Evolutionary conservation across 495 filamentous ascomycete genomes (phyloP), one percentile per base, ranked within the genome.

Genomic region (Elasticomyces elasticus): DNA sequence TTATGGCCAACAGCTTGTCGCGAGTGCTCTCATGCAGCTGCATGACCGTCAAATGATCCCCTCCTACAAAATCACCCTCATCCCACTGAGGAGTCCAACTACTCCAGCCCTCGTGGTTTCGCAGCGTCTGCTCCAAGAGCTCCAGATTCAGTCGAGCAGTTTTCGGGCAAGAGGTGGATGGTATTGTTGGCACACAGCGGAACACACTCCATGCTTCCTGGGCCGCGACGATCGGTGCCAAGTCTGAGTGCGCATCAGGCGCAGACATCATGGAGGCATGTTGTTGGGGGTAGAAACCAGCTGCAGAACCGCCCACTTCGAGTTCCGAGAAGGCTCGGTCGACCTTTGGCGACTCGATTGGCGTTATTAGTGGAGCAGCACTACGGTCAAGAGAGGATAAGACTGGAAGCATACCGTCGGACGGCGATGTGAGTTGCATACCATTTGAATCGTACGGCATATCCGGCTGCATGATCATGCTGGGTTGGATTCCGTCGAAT

Each of bases 1-100:
- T 80, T 44, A 81, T 80, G 37, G 78, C 79, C 15, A 82, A 72
- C 49, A 83, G 73, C 66, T 76, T 79, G 61, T 83, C 80, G n/a
- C 79, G 72, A 30, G 78, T 77, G 24, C 68, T 56, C 48, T 72
- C 69, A 35, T 66, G 65, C 26, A 72, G 27, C 20, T 52, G 60
- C 51, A 65, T 66, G 12, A 74, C 62, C 3, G 67, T 69, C 26
- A 82, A 63, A 9, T 74, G 70, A 22, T 74, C 72, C 9, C 76
- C 72, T 5, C 66, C 68, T 22, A 72, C 64, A 49, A 75, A 63
- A 40, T 78, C 74, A 2, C 70, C 67, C 28, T 78, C 76, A 35
- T 79, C 62, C 62, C 63, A 68, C 1, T 59, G 54, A 23, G 68
- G 71, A 49, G 72, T 76, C 46, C 76, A 81, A 54, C 70, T 65